phyloP scores from a whole-genome alignment of 371 early-diverging fungal genomes.

The Parasitella parasitica region DNA sequence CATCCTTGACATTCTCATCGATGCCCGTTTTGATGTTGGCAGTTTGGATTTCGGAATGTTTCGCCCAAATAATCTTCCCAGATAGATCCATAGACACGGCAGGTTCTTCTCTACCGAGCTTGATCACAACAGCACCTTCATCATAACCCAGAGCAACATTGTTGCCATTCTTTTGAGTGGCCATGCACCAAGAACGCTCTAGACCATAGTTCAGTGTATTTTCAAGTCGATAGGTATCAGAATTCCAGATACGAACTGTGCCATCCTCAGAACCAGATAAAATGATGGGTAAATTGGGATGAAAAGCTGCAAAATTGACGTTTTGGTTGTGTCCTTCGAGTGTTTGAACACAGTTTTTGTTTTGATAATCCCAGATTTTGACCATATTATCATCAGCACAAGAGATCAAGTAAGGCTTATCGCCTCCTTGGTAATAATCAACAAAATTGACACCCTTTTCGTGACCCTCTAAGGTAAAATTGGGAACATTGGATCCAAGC shows the following conservation, averaged over 20 bases:
- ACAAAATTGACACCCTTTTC: constrained; percentile 94
- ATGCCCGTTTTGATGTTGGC: constrained; percentile 86
- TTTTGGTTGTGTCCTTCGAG: constrained; percentile 98
- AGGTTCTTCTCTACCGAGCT: constrained; percentile 95
- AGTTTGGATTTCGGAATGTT: constrained; percentile 93
- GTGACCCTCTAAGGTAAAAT: constrained; percentile 94
- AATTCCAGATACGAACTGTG: constrained; percentile 95
- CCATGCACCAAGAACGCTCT: constrained; percentile 95
- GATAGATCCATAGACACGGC: constrained; percentile 95
- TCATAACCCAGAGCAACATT: constrained; percentile 95
- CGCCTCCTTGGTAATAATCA: constrained; percentile 94
- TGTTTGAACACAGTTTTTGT: constrained; percentile 96
- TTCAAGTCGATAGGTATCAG: constrained; percentile 94
- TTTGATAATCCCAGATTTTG: constrained; percentile 99
- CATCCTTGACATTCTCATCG: constrained; percentile 82
- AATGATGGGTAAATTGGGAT: constrained; percentile 97
- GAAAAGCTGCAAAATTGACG: constrained; percentile 93
- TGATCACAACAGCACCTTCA: constrained; percentile 92
- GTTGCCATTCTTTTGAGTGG: constrained; percentile 84
- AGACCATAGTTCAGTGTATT: constrained; percentile 95
- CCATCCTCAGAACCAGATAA: constrained; percentile 98
- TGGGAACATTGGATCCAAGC: constrained; percentile 79
- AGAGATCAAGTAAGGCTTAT: constrained; percentile 92
- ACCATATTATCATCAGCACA: constrained; percentile 91
- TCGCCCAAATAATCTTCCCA: constrained; percentile 98